These are phyloP conservation scores for Ensete ventricosum DNA, from an alignment of 176 grass and related monocot species.

Conservation along the genomic window DNA sequence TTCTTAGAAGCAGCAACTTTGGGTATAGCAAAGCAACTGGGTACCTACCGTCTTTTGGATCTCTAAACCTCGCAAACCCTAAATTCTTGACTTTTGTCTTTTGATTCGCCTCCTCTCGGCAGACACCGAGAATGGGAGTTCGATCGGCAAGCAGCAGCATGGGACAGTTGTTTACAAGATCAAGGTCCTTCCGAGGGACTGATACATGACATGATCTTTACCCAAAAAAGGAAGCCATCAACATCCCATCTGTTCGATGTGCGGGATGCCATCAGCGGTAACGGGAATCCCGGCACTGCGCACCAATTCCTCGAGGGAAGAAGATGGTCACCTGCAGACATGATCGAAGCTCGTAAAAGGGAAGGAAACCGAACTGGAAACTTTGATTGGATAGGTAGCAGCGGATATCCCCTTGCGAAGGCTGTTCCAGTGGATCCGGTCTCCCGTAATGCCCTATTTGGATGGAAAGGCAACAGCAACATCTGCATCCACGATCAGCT, in stretches of 20 bases:
- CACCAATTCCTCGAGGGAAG: conserved; percentile 23
- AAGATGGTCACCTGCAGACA: conserved; percentile 21
- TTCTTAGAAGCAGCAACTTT: conserved; percentile 47
- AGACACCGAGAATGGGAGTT: conserved; percentile 63
- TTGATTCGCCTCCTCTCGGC: neutral
- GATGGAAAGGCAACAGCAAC: conserved; percentile 9
- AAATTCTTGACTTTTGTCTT: conserved; percentile 3
- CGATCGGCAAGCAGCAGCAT: conserved; percentile 26
- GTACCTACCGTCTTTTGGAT: neutral
- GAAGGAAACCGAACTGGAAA: neutral
- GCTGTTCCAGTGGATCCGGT: neutral
- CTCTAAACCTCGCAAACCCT: conserved; percentile 30
- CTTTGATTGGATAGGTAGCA: conserved; percentile 19
- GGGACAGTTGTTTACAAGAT: conserved; percentile 19
- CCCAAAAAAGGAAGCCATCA: conserved; percentile 33
- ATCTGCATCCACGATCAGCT: conserved; percentile 13
- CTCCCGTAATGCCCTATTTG: neutral
- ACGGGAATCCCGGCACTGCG: neutral
- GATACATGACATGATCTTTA: conserved; percentile 42
- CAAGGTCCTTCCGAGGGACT: conserved; percentile 37
- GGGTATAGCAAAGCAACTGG: conserved; percentile 19
- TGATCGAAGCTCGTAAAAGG: neutral
- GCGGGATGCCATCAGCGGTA: conserved; percentile 27
- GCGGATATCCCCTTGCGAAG: conserved; percentile 4
- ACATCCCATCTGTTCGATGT: conserved; percentile 41